Base-by-base conservation (phyloP, 306 rosid species). In the Hippophae gyantsensis region DNA sequence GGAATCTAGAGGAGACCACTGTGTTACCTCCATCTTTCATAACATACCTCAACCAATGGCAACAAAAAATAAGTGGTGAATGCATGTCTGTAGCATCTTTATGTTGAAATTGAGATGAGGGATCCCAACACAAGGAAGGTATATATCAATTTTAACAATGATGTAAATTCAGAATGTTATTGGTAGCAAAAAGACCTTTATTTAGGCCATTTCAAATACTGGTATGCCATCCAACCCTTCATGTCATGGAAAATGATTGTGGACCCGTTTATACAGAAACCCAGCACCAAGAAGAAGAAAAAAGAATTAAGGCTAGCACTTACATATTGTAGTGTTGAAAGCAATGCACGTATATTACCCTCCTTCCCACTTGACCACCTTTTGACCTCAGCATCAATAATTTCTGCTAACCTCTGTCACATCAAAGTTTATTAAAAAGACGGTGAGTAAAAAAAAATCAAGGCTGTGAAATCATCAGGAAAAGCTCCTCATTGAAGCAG, bases 361-460 rank as follows among this genome's bases (percentile, higher is more conserved):
- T 82, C 79, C 78, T 90, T 90, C 75, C 98, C 98, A 56, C 83
- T 79, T 8, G 98, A 90, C 98, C 98, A 90, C 76, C 98, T 79
- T 83, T 76, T 90, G 69, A 90, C 95, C 70, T 90, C 89, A 41
- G 84, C 81, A 79, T 87, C 92, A 3, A 87, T 89, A 69, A 72
- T 51, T 79, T 87, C 96, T 2, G 96, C 96, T 54, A 87, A 62
- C 79, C 95, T 87, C 98, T 90, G 92, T 66, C 59, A 73, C 52
- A 76, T 18, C 42, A 65, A 70, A 60, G 58, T 60, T 62, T 11
- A 55, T 71, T 76, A 57, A 63, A 63, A 63, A 60, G 48, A 56
- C 13, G 8, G 57, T 63, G 56, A 75, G 79, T 55, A 58, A 55
- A 51, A 52, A 45, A 27, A 55, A 59, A 18, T 18, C 57, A 45